phyloP scores from a whole-genome alignment of 805 yeast species.

The Lachancea quebecensis region DNA sequence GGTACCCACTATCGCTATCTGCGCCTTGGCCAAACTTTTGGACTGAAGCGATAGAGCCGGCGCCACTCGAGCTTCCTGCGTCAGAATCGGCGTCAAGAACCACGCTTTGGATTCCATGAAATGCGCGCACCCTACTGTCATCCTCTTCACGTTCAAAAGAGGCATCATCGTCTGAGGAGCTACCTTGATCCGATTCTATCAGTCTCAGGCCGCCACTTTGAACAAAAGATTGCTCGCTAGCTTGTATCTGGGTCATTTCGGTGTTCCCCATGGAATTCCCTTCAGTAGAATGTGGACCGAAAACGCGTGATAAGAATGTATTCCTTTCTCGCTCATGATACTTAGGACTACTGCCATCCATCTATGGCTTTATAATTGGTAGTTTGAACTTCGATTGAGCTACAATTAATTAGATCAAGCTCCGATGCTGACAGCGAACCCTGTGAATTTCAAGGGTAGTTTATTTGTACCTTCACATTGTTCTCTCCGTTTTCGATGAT shows the following conservation, averaged over 20 bases:
- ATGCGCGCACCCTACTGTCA: conserved; percentile 2
- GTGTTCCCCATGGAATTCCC: conserved; percentile 21
- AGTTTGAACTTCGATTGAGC: too few species aligned
- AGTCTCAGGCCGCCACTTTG: conserved; percentile 19
- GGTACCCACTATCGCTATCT: conserved; percentile 7
- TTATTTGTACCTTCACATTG: too few species aligned
- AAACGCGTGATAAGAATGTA: conserved; percentile 30
- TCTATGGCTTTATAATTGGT: neutral
- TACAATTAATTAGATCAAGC: too few species aligned
- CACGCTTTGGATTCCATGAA: conserved; percentile 7
- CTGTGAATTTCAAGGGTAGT: too few species aligned
- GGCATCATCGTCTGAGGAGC: conserved; percentile 25
- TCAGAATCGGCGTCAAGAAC: conserved; percentile 5
- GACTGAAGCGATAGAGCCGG: conserved; percentile 13
- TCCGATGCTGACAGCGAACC: too few species aligned
- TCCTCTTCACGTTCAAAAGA: conserved; percentile 5
- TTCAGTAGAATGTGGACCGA: conserved; percentile 29
- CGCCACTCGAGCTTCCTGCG: conserved; percentile 1
- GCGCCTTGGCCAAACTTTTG: conserved; percentile 24
- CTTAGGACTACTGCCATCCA: conserved; percentile 7
- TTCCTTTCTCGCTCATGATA: conserved; percentile 15
- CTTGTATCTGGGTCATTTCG: conserved; percentile 21
- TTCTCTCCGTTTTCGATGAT: too few species aligned
- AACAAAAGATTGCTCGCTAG: conserved; percentile 8
- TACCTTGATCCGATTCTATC: conserved; percentile 32